Conservation (phyloP, 2,329 filamentous ascomycete species). For the Fusarium penzigii region DNA sequence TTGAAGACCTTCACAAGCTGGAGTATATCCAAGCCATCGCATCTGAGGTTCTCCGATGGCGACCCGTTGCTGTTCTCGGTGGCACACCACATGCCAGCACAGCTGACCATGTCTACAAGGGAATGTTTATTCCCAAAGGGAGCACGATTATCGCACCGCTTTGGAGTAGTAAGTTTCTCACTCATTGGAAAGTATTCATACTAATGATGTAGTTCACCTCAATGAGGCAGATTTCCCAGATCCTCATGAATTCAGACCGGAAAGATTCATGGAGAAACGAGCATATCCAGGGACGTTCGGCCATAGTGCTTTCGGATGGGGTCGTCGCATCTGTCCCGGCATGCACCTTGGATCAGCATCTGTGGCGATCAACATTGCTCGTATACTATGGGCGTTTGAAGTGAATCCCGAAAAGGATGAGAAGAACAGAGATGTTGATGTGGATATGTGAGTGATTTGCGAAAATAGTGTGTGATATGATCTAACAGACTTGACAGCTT, state of each 20-base stretch:
- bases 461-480: accelerated
- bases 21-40: constrained; percentile 40
- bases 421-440: constrained; percentile 34
- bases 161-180: constrained; percentile 40
- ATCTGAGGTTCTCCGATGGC: constrained; percentile 43
- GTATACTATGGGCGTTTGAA: constrained; percentile 56
- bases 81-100: constrained; percentile 50
- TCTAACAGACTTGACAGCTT: constrained; percentile 32
- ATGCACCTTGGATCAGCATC: constrained; percentile 55
- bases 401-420: constrained; percentile 34
- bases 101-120: constrained; percentile 40
- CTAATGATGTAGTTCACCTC: constrained; percentile 34
- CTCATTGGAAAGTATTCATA: accelerated
- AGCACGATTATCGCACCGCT: constrained; percentile 44
- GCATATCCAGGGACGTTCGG: constrained; percentile 39
- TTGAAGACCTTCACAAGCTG: constrained; percentile 37
- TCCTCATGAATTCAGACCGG: constrained; percentile 40
- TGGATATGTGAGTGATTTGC: constrained; percentile 38
- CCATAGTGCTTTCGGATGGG: constrained; percentile 45
- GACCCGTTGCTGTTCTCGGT: constrained; percentile 42
- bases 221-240: constrained; percentile 44
- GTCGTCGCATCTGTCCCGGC: constrained; percentile 42
- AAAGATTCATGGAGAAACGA: constrained; percentile 36
- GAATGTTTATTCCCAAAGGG: constrained; percentile 47
- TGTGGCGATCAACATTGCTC: constrained; percentile 46